Evolutionary conservation across 352 stramenopile genomes (phyloP).

Genomic region (Phytophthora citricola): DNA sequence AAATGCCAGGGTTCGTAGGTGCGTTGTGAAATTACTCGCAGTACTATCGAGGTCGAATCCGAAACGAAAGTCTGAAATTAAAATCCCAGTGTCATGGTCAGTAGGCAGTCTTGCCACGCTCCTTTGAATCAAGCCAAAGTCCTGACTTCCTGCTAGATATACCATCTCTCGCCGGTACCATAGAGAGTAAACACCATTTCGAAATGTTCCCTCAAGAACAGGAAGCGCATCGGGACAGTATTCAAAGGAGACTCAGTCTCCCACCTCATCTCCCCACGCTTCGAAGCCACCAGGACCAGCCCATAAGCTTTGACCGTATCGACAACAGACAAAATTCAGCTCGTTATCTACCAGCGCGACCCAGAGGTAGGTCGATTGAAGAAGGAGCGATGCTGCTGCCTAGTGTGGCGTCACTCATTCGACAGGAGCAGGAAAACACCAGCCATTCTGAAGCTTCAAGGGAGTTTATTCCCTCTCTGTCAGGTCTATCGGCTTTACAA

Average conservation of each 20-base stretch:
- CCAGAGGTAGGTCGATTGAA: slow-evolving; percentile 18
- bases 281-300: slow-evolving; percentile 2
- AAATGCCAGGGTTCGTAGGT: no score
- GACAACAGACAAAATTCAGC: no score
- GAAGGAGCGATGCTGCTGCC: slow-evolving; percentile 12
- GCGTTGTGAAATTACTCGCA: slow-evolving; percentile 15
- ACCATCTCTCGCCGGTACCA: slow-evolving; percentile 8
- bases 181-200: slow-evolving; percentile 17
- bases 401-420: slow-evolving; percentile 22
- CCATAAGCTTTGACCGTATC: no score
- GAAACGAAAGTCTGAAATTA: slow-evolving; percentile 29
- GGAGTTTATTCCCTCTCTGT: not conserved
- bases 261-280: slow-evolving; percentile 13
- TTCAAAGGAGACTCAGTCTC: slow-evolving; percentile 3
- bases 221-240: not conserved
- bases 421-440: not conserved
- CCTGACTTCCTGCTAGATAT: slow-evolving; percentile 13
- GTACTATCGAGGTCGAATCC: not conserved
- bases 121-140: slow-evolving; percentile 28
- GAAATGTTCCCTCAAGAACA: slow-evolving; percentile 28
- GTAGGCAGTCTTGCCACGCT: slow-evolving; percentile 10
- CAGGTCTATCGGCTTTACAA: slow-evolving; percentile 12
- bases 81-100: slow-evolving; percentile 6
- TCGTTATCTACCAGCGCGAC: slow-evolving; percentile 4
- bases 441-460: not conserved